Evolutionary conservation across 2,329 filamentous ascomycete species (phyloP).

Genomic region (Colletotrichum sp.): DNA sequence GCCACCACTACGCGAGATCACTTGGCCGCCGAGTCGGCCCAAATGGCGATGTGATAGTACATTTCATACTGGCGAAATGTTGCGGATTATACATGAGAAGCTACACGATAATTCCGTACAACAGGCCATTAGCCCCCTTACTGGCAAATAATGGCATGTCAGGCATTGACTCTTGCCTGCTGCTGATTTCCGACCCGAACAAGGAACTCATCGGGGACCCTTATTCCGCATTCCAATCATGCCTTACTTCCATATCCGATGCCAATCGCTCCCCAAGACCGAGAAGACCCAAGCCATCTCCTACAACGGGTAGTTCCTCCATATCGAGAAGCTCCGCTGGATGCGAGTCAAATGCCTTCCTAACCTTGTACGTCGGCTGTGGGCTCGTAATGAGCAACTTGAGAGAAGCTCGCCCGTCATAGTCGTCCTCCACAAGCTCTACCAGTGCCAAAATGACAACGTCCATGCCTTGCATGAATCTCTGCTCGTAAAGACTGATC

Average conservation of each 20-base stretch:
- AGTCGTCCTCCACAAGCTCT: background rate
- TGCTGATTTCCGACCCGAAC: background rate
- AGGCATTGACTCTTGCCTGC: background rate
- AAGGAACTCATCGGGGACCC: background rate
- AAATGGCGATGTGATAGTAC: no score
- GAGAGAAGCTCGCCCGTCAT: background rate
- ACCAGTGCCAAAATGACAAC: background rate
- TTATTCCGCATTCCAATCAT: background rate
- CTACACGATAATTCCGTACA: background rate
- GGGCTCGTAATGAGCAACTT: background rate
- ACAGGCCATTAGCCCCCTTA: background rate
- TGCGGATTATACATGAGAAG: no score
- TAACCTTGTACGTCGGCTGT: background rate
- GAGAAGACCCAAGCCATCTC: background rate
- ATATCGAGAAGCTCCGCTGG: background rate
- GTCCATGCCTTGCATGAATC: background rate
- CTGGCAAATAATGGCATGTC: background rate
- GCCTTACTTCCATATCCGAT: background rate
- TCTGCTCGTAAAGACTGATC: background rate
- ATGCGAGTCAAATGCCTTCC: background rate
- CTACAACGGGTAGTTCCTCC: background rate
- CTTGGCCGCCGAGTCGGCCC: no score
- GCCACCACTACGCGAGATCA: no score
- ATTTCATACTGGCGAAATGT: no score
- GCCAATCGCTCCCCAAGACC: background rate